These are phyloP conservation scores for Penicillium polonicum DNA, from an alignment of 2,329 filamentous ascomycete genomes.

Conservation along the genomic window DNA sequence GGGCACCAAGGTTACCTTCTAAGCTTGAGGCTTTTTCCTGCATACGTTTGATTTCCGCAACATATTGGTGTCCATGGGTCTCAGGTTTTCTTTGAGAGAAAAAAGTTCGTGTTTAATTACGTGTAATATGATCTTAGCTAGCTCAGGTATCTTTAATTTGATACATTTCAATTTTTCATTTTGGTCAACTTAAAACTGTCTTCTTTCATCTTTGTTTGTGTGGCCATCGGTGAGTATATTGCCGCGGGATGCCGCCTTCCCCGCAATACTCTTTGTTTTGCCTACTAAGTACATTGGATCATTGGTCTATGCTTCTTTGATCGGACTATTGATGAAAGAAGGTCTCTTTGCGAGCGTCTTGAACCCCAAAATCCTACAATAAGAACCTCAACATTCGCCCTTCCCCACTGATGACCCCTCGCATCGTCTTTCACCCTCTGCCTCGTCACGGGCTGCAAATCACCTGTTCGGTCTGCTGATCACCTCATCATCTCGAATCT, in stretches of 20 bases:
- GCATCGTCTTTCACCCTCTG: slow-evolving; percentile 7
- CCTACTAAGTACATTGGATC: not conserved
- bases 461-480: slow-evolving; percentile 29
- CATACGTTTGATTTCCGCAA: slow-evolving; percentile 15
- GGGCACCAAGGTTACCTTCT: slow-evolving; percentile 78
- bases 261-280: slow-evolving; percentile 13
- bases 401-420: slow-evolving; percentile 1
- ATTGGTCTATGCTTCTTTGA: not conserved
- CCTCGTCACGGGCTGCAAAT: slow-evolving; percentile 24
- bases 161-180: slow-evolving; percentile 16
- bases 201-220: not conserved
- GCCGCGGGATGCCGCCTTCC: slow-evolving; percentile 4
- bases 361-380: not conserved
- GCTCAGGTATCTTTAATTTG: slow-evolving; percentile 19
- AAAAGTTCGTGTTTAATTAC: slow-evolving; percentile 25
- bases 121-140: slow-evolving; percentile 14
- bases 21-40: slow-evolving; percentile 27
- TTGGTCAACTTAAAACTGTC: not conserved
- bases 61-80: slow-evolving; percentile 22
- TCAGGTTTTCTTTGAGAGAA: slow-evolving; percentile 15
- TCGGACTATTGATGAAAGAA: not conserved
- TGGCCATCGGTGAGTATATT: slow-evolving; percentile 1
- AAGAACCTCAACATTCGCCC: not conserved
- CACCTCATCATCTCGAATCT: slow-evolving; percentile 22
- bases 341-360: not conserved